Base-by-base conservation (phyloP, 2,329 filamentous ascomycete species). In the Fusarium sulawesiense region DNA sequence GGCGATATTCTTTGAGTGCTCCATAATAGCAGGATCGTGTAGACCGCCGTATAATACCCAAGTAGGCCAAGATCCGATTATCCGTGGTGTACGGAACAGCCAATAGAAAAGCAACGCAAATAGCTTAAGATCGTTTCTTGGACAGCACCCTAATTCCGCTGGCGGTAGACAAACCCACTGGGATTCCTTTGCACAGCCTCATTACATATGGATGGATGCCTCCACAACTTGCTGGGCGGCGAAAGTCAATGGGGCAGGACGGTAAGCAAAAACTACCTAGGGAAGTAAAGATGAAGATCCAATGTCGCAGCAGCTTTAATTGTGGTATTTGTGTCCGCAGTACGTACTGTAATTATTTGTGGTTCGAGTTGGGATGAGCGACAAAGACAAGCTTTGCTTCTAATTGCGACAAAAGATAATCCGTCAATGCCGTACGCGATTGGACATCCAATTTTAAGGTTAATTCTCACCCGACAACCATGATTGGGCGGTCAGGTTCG, bases 101-200 rank as follows among this genome's bases (percentile, higher is more conserved):
- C 68, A 68, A 60, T 56, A 46, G 56, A 40, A 34, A 32, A 20
- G 20, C n/a, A 25, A 41, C 27, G 16, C 20, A 61, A 29, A 23
- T 23, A 42, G 30, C 14, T 29, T 7, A 29, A 16, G 21, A 12
- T 7, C 34, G 34, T 27, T 29, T 34, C 25, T 21, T 13, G 42
- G 34, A 32, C 13, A 20, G 40, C 20, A 20, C 30, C n/a, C 29
- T 23, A 18, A 44, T 44, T 44, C 13, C 21, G 45, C 32, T 32
- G 40, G 51, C 42, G 37, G 20, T 16, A 27, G 53, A 23, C 23
- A 32, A 51, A 32, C 34, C 49, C 42, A 34, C 47, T 25, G 16
- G 25, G 40, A 48, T n/a, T 42, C 21, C 50, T 60, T 58, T 60
- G 68, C 73, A 73, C 72, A 75, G 73, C 73, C 73, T 73, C 72